Conservation (phyloP, 345 rosid genomes). For the Moringa oleifera region DNA sequence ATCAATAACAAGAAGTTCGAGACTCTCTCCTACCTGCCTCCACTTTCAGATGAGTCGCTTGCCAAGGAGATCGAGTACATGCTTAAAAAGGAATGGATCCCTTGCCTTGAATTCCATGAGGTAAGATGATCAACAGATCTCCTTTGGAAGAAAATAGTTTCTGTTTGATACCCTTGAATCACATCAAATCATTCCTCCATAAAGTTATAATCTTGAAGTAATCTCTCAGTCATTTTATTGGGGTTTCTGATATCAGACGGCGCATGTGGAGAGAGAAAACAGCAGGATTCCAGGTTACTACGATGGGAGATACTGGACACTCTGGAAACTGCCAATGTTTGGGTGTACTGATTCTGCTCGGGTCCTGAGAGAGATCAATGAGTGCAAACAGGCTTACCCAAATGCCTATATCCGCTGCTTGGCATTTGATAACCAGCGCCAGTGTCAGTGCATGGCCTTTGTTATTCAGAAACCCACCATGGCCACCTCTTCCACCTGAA, state of each 20-base stretch:
- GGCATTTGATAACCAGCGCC: slow-evolving; percentile 45
- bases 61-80: slow-evolving; percentile 61
- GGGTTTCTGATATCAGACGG: slow-evolving; percentile 21
- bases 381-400: slow-evolving; percentile 46
- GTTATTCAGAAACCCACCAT: slow-evolving; percentile 43
- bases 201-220: neutral
- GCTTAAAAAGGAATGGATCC: slow-evolving; percentile 62
- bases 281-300: slow-evolving; percentile 62
- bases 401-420: slow-evolving; percentile 45
- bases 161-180: too few species aligned
- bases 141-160: too few species aligned
- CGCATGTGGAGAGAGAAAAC: slow-evolving; percentile 39
- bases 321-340: slow-evolving; percentile 79
- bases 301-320: slow-evolving; percentile 68
- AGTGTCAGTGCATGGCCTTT: slow-evolving; percentile 66
- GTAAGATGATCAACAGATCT: too few species aligned
- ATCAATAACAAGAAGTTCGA: slow-evolving; percentile 51
- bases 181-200: neutral
- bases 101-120: slow-evolving; percentile 71
- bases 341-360: slow-evolving; percentile 62
- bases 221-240: neutral
- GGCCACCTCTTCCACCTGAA: neutral
- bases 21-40: slow-evolving; percentile 51
- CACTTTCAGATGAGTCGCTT: slow-evolving; percentile 38
- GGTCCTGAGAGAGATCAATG: slow-evolving; percentile 41